phyloP scores from a whole-genome alignment of 805 yeast genomes.

The Candida boidinii region DNA sequence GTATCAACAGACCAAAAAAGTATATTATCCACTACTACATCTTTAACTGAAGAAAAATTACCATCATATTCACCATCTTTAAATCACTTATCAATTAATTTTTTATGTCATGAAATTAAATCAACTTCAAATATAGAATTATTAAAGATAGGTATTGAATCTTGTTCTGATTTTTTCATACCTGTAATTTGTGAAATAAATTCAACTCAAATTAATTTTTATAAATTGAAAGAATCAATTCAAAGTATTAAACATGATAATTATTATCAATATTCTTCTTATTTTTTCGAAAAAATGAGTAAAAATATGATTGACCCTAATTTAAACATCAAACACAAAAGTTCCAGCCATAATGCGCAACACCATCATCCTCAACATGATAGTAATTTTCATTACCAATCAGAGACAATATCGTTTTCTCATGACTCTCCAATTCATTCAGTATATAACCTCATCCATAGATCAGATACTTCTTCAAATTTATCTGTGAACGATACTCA shows the following conservation, averaged over 20 bases:
- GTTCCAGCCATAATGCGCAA: too few species aligned
- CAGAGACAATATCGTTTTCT: too few species aligned
- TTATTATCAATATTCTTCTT: slow-evolving; percentile 8
- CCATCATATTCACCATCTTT: neutral
- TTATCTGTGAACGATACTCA: too few species aligned
- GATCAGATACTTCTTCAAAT: too few species aligned
- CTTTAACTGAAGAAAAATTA: neutral
- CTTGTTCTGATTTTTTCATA: neutral
- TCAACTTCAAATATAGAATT: neutral
- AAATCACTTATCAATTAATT: neutral
- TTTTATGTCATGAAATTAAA: neutral
- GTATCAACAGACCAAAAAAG: too few species aligned
- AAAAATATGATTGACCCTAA: slow-evolving; percentile 19
- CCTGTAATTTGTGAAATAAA: slow-evolving; percentile 23
- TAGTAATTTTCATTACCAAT: too few species aligned
- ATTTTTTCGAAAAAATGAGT: slow-evolving; percentile 14
- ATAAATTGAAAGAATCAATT: slow-evolving; percentile 7
- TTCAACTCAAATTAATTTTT: slow-evolving; percentile 23
- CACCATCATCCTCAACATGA: too few species aligned
- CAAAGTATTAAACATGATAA: neutral
- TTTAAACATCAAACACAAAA: slow-evolving; percentile 19
- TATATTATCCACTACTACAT: too few species aligned
- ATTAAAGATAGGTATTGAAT: too few species aligned
- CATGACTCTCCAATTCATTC: too few species aligned
- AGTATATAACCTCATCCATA: too few species aligned